phyloP scores from a whole-genome alignment of 352 stramenopile species.

The Pythium scleroteichum region DNA sequence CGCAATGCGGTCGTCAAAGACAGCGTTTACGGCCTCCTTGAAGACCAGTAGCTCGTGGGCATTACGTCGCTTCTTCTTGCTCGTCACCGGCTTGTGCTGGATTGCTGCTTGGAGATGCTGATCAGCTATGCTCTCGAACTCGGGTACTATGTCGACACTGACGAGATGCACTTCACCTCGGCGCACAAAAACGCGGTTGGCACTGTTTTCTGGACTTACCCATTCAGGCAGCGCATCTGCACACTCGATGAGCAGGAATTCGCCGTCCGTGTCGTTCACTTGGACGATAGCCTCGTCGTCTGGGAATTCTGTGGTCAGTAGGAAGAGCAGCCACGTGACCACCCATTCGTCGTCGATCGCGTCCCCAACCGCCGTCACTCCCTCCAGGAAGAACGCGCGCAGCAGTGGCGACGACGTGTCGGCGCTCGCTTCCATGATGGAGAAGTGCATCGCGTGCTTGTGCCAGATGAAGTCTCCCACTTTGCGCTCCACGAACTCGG shows the following conservation, averaged over 20 bases:
- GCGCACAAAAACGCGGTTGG: constrained; percentile 30
- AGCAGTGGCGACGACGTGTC: not conserved
- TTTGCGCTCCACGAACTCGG: constrained; percentile 11
- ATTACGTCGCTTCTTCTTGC: not conserved
- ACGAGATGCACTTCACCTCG: constrained; percentile 26
- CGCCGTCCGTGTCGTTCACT: constrained; percentile 40
- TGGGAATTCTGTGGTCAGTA: constrained; percentile 24
- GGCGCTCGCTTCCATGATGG: not conserved
- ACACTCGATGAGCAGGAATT: constrained; percentile 55
- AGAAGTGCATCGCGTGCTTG: constrained; percentile 27
- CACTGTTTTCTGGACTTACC: constrained; percentile 42
- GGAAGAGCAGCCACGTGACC: constrained; percentile 34
- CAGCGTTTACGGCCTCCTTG: constrained; percentile 1
- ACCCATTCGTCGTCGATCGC: constrained; percentile 54
- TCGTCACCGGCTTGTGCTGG: not conserved
- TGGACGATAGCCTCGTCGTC: constrained; percentile 32
- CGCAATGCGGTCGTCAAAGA: constrained; percentile 11
- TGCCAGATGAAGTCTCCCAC: constrained; percentile 29
- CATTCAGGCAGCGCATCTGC: constrained; percentile 43
- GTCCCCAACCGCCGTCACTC: constrained; percentile 31
- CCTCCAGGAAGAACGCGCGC: constrained; percentile 16
- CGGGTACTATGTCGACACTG: constrained; percentile 9
- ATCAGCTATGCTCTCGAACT: not conserved
- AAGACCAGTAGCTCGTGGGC: constrained; percentile 6
- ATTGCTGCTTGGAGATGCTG: constrained; percentile 2